These are phyloP conservation scores for Aspergillus sp. DNA, from an alignment of 2,329 filamentous ascomycete species.

Conservation along the genomic window DNA sequence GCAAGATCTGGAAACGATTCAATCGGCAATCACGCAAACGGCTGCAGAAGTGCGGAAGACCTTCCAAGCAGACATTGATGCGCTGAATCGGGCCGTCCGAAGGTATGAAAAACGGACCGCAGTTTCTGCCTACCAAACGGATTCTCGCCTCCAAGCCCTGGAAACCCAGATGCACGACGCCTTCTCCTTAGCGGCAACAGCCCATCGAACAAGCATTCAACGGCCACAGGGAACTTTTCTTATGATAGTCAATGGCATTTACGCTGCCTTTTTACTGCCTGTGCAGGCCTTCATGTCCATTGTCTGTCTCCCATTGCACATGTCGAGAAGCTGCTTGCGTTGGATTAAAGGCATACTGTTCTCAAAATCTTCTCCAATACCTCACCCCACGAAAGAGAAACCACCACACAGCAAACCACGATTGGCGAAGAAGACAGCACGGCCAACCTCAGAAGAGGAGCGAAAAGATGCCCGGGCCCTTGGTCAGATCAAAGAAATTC, in stretches of 20 bases:
- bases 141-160: constrained; percentile 71
- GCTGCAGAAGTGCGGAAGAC: constrained; percentile 61
- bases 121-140: constrained; percentile 72
- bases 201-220: constrained; percentile 42
- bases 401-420: constrained; percentile 7
- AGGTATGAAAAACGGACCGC: constrained; percentile 88
- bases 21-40: constrained; percentile 43
- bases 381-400: constrained; percentile 28
- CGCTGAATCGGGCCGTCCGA: constrained; percentile 82
- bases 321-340: constrained; percentile 23
- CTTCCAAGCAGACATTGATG: constrained; percentile 81
- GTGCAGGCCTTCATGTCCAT: constrained; percentile 34
- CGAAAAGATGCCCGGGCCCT: neutral
- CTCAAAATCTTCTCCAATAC: neutral
- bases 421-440: constrained; percentile 11
- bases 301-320: constrained; percentile 34
- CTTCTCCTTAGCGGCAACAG: constrained; percentile 76
- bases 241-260: constrained; percentile 40
- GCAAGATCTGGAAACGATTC: constrained; percentile 43
- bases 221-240: constrained; percentile 29
- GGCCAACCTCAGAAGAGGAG: constrained; percentile 8
- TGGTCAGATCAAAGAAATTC: neutral
- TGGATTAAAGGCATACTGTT: constrained; percentile 10
- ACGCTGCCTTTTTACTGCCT: constrained; percentile 39
- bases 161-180: constrained; percentile 75